Percentiles rank a stretch among this genome's conserved stretches.
phyloP scores from a whole-genome alignment of 257 asterid genomes.

The Solanum paucissectum region DNA sequence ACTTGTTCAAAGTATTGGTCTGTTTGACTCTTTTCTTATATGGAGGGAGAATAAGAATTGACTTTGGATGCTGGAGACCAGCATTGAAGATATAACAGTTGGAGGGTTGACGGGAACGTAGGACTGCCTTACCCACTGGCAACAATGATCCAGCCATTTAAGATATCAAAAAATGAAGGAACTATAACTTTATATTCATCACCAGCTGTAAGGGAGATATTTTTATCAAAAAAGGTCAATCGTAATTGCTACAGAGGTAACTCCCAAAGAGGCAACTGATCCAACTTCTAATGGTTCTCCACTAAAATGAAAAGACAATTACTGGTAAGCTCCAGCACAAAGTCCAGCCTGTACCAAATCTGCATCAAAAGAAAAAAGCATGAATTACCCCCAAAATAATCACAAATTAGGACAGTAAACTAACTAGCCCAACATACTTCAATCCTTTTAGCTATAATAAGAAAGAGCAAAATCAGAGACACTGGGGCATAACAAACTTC shows the following conservation, averaged over 20 bases:
- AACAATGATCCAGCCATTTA: slow-evolving; percentile 42
- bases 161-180: not conserved
- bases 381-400: not conserved
- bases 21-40: not conserved
- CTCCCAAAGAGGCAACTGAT: not conserved
- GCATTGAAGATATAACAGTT: slow-evolving; percentile 10
- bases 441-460: not conserved
- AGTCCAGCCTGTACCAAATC: not conserved
- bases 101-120: slow-evolving; percentile 18
- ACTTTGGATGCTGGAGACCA: slow-evolving; percentile 13
- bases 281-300: not conserved
- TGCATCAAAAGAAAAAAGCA: not conserved
- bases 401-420: not conserved
- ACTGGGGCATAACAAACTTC: not conserved
- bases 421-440: not conserved
- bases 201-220: not conserved
- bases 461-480: not conserved
- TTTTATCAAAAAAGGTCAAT: not conserved
- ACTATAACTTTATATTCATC: not conserved
- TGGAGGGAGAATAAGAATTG: slow-evolving; percentile 2
- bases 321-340: not conserved
- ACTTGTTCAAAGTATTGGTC: slow-evolving; percentile 21
- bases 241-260: not conserved
- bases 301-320: not conserved
- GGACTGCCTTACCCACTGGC: slow-evolving; percentile 33